phyloP scores from a whole-genome alignment of 768 basidiomycete species.

The Termitomyces sp. region DNA sequence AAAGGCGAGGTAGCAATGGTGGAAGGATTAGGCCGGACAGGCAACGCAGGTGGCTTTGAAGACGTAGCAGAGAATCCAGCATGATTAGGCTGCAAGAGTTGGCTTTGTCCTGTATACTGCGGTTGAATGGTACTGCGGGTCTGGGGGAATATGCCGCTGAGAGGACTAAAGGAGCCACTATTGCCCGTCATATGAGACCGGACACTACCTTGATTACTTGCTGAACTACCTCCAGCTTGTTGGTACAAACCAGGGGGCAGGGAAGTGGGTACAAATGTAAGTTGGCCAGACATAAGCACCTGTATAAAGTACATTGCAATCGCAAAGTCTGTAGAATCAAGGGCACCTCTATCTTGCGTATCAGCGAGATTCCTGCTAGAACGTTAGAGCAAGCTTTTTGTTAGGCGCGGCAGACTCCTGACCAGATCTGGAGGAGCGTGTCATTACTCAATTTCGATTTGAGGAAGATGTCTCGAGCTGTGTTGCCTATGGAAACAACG shows the following conservation, averaged over 20 bases:
- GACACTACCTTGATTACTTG: slow-evolving; percentile 28
- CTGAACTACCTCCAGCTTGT: slow-evolving; percentile 53
- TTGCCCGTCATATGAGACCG: slow-evolving; percentile 57
- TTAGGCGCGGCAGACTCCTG: slow-evolving; percentile 17
- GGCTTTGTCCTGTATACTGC: slow-evolving; percentile 62
- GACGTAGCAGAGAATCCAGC: slow-evolving; percentile 33
- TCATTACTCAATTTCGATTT: slow-evolving; percentile 88
- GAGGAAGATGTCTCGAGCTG: slow-evolving; percentile 86
- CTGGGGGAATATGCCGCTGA: slow-evolving; percentile 37
- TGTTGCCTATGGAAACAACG: slow-evolving; percentile 52
- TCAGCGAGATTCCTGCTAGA: slow-evolving; percentile 84
- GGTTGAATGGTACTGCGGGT: slow-evolving; percentile 41
- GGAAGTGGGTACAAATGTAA: slow-evolving; percentile 64
- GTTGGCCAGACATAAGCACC: slow-evolving; percentile 77
- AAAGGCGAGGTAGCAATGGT: slow-evolving; percentile 22
- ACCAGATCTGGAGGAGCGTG: slow-evolving; percentile 93
- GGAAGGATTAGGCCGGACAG: slow-evolving; percentile 32
- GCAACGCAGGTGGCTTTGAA: slow-evolving; percentile 30
- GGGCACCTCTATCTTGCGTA: slow-evolving; percentile 83
- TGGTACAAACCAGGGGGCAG: slow-evolving; percentile 87
- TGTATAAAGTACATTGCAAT: slow-evolving; percentile 97
- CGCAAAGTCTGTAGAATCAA: slow-evolving; percentile 90
- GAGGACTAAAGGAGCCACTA: slow-evolving; percentile 60
- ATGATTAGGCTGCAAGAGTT: slow-evolving; percentile 46
- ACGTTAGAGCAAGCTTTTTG: slow-evolving; percentile 2